Conservation (phyloP, 768 basidiomycete genomes). For the Kwoniella europaea region DNA sequence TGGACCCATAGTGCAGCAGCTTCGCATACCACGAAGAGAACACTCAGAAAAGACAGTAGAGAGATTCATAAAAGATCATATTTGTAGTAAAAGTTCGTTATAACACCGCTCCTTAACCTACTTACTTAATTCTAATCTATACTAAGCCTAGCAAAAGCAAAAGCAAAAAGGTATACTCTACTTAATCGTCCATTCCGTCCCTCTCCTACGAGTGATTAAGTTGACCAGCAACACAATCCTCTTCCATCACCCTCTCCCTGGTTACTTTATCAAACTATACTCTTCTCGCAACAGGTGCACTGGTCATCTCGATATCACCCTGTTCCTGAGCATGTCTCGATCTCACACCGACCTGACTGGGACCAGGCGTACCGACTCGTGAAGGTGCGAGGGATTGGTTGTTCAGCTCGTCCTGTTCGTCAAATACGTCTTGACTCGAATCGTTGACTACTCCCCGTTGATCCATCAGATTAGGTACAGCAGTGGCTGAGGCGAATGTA, state of each 20-base stretch:
- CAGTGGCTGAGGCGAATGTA: conserved; percentile 53
- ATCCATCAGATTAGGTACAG: conserved; percentile 61
- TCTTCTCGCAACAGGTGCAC: conserved; percentile 37
- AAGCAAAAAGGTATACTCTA: not conserved
- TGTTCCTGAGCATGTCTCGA: conserved; percentile 10
- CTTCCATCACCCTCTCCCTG: too few species aligned
- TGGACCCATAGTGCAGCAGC: too few species aligned
- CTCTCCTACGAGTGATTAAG: too few species aligned
- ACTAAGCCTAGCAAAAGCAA: too few species aligned
- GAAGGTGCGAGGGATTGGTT: conserved; percentile 24
- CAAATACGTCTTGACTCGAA: conserved; percentile 54
- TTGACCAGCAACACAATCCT: conserved; percentile 8
- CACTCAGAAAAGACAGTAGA: not conserved
- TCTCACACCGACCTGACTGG: conserved; percentile 17
- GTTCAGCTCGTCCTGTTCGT: conserved; percentile 49
- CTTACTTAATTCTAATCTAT: too few species aligned
- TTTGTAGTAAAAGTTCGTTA: not conserved
- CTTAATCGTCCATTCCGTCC: not conserved
- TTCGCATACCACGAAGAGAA: too few species aligned
- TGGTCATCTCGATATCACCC: conserved; percentile 47
- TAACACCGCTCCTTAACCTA: not conserved
- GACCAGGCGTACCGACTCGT: conserved; percentile 38
- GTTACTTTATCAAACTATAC: not conserved
- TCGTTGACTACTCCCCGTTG: conserved; percentile 63
- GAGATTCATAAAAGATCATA: not conserved